Evolutionary conservation across 352 stramenopile species (phyloP), one percentile per base, ranked within the genome.

Genomic region (Pythium inflatum): DNA sequence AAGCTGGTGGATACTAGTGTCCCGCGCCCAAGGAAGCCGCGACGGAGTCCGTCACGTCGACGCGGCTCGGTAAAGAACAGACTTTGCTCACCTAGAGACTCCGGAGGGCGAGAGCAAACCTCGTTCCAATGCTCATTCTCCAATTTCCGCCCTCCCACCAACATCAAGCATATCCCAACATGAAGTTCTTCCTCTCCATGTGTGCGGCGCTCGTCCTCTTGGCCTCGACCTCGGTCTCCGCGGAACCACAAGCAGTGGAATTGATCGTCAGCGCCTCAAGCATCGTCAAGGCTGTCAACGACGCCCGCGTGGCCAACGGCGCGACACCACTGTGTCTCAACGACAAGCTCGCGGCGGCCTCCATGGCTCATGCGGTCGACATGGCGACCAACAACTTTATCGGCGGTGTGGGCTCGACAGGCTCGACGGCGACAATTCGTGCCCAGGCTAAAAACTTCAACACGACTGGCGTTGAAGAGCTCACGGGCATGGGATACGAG

Each of bases 391-490:
- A 50, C 27, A 71, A 72, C 38, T 60, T 56, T 9, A 43, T 80
- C 45, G 62, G 66, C 8, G 40, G 70, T 20, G 66, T 50, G 8
- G 68, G 67, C 16, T 48, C 66, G 9, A 36, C 66, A 3, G 71
- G 71, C 38, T 72, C 54, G 3, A 55, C 18, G 22, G 70, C 74
- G 14, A 76, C 74, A n/a, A 36, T 49, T 20, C 70, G 74, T 30
- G 74, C 70, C n/a, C 43, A 14, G 16, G 43, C 58, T 38, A 61
- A 67, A 14, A 60, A 70, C 14, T 76, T 76, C 66, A 76, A 76
- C 59, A 70, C 70, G 6, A 76, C 74, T 13, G 74, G 74, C 11
- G 62, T 80, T n/a, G 63, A 55, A 4, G 74, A 80, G 51, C 18
- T 80, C 55, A 61, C 76, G 1, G 74, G 71, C 13, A 71, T 67